A percentile compares a stretch with the other conserved stretches of the same genome.
Conservation (phyloP, 768 basidiomycete genomes). For the Coprinopsis cinerea region DNA sequence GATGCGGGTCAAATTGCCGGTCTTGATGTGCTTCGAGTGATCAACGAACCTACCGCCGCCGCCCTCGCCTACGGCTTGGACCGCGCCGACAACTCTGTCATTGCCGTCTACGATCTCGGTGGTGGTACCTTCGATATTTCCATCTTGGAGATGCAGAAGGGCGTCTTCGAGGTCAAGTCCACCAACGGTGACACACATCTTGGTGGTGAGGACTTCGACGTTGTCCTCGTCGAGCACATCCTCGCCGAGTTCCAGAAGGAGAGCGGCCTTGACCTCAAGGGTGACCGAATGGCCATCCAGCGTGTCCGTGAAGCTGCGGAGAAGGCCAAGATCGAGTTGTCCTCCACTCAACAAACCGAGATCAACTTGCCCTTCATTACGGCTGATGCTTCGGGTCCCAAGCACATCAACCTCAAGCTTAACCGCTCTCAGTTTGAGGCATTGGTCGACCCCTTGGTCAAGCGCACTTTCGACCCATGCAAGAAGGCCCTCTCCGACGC, state of each 20-base stretch:
- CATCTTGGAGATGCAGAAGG: slow-evolving; percentile 98
- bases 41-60: slow-evolving; percentile 98
- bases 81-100: slow-evolving; percentile 74
- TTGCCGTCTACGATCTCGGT: slow-evolving; percentile 98
- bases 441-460: slow-evolving; percentile 75
- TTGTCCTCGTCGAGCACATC: slow-evolving; percentile 80
- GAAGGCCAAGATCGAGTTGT: slow-evolving; percentile 98
- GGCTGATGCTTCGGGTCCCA: slow-evolving; percentile 89
- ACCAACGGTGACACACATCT: slow-evolving; percentile 99
- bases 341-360: slow-evolving; percentile 92
- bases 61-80: slow-evolving; percentile 98
- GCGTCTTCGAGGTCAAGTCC: slow-evolving; percentile 99
- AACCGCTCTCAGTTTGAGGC: slow-evolving; percentile 86
- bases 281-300: slow-evolving; percentile 95
- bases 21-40: slow-evolving; percentile 94
- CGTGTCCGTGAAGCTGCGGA: slow-evolving; percentile 99
- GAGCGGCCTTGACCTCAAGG: slow-evolving; percentile 68
- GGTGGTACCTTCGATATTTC: slow-evolving; percentile 99
- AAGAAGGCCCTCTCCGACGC: slow-evolving; percentile 96
- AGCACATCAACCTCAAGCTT: slow-evolving; percentile 93
- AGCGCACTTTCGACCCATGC: slow-evolving; percentile 91
- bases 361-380: slow-evolving; percentile 98
- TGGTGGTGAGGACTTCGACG: slow-evolving; percentile 95
- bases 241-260: slow-evolving; percentile 94
- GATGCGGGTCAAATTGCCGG: slow-evolving; percentile 97